Evolutionary conservation across 306 rosid genomes (phyloP), one percentile per base, ranked within the genome.

Genomic region (Fragaria ananassa): DNA sequence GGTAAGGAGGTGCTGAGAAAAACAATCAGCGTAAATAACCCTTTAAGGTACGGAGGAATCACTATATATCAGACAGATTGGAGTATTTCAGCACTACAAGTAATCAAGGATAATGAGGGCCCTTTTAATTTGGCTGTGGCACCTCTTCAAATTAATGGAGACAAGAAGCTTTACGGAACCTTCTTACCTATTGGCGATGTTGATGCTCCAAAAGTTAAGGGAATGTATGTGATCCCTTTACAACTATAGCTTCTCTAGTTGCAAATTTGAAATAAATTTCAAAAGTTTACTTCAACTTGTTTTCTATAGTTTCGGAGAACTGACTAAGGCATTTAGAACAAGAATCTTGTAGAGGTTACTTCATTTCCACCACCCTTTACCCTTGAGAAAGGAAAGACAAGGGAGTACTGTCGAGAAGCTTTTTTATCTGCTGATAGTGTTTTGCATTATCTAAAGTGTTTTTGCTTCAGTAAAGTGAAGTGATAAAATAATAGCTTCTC

Each of bases 61-160:
- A 95, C 98, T 34, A 89, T 95, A 77, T 95, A 92, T 85, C 98
- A 92, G 82, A 95, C 98, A 17, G 97, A 95, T 79, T 95, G 98
- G 98, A 87, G 97, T 78, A 76, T 92, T 81, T 89, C 97, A 1
- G 89, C 98, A 7, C 81, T 95, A 63, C 98, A 95, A 87, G 71
- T 95, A 76, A 90, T 90, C 37, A 87, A 92, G 90, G 85, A 95
- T 81, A 82, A 88, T 45, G 93, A 95, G 82, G 97, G 98, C 78
- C 98, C 98, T 58, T 95, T 85, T 80, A 95, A 95, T 84, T 88
- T 95, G 86, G 97, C 98, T 51, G 71, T 90, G 97, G 98, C 97
- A 4, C 97, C 97, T 79, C 88, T 95, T 74, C 57, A 95, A 89
- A 78, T 95, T 83, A 92, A 90, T 42, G 97, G 98, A 75, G 97